A percentile compares a stretch with the other conserved stretches of the same genome.
phyloP scores from a whole-genome alignment of 2,329 filamentous ascomycete genomes.

The Penicillium brasilianum region DNA sequence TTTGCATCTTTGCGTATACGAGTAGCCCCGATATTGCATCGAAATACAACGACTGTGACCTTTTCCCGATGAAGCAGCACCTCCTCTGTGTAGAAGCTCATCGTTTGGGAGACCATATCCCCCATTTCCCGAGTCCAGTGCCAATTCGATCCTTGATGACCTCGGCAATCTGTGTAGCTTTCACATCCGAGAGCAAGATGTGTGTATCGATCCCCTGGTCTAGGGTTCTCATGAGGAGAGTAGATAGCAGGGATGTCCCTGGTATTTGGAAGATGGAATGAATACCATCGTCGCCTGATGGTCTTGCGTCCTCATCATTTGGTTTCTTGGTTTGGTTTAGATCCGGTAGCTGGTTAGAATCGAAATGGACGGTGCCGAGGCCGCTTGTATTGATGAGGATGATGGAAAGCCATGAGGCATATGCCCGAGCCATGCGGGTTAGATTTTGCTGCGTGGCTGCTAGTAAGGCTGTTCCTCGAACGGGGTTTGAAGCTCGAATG shows the following conservation, averaged over 20 bases:
- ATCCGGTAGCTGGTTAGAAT: constrained; percentile 2
- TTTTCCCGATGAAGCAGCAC: background rate
- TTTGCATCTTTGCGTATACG: constrained; percentile 18
- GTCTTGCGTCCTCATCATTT: constrained; percentile 5
- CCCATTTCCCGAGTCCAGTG: constrained; percentile 44
- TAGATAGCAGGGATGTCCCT: constrained; percentile 32
- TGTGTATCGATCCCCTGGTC: constrained; percentile 49
- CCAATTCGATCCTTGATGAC: constrained; percentile 48
- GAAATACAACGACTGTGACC: constrained; percentile 13
- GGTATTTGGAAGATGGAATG: constrained; percentile 35
- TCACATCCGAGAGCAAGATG: constrained; percentile 41
- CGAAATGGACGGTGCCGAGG: constrained; percentile 27
- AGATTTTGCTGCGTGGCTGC: constrained; percentile 40
- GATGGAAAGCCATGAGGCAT: constrained; percentile 38
- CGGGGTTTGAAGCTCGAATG: constrained; percentile 45
- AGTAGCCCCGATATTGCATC: constrained; percentile 24
- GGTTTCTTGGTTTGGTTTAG: background rate
- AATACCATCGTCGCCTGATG: constrained; percentile 27
- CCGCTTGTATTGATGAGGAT: constrained; percentile 45
- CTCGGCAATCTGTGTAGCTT: constrained; percentile 38
- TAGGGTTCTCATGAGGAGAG: constrained; percentile 41
- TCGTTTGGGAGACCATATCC: constrained; percentile 32
- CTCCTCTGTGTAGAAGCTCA: background rate
- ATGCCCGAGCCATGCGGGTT: constrained; percentile 39
- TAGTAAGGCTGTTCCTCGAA: constrained; percentile 41